Conservation (phyloP, 176 grass and related monocot species). For the Hsuehochloa calcarea region DNA sequence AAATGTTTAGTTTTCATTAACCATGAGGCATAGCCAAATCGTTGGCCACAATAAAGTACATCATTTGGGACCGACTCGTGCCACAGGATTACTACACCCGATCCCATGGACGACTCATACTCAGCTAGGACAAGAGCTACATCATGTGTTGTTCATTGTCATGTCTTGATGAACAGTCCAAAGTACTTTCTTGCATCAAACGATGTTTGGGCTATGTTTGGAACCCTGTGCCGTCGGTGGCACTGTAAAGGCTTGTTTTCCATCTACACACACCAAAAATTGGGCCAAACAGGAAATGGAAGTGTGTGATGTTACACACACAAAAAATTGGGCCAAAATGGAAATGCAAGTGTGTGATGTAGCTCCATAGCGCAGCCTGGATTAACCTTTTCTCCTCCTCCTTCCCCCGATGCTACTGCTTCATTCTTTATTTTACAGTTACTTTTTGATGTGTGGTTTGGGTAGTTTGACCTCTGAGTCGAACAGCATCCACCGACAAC, state of each 20-base stretch:
- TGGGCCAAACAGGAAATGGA: neutral
- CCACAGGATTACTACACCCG: no score
- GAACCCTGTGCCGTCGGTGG: constrained; percentile 15
- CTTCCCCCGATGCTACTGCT: neutral
- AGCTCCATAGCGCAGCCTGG: neutral
- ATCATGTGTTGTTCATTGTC: neutral
- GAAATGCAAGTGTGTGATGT: neutral
- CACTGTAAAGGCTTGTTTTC: neutral
- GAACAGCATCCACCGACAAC: constrained; percentile 51
- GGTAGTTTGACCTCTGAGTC: constrained; percentile 18
- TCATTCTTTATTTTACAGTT: constrained; percentile 3
- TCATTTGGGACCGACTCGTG: no score
- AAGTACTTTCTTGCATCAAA: neutral
- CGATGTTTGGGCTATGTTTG: constrained; percentile 17
- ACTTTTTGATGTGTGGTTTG: constrained; percentile 11
- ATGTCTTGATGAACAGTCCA: neutral
- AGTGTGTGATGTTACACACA: neutral
- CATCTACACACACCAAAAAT: neutral
- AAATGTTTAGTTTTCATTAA: no score
- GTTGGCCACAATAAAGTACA: no score
- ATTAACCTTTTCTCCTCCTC: neutral
- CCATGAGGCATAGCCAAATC: no score
- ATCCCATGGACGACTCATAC: no score
- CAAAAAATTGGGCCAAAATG: neutral
- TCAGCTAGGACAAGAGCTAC: no score